Base-by-base conservation (phyloP, 1,284 basidiomycete genomes). In the Irpex rosettiformis region DNA sequence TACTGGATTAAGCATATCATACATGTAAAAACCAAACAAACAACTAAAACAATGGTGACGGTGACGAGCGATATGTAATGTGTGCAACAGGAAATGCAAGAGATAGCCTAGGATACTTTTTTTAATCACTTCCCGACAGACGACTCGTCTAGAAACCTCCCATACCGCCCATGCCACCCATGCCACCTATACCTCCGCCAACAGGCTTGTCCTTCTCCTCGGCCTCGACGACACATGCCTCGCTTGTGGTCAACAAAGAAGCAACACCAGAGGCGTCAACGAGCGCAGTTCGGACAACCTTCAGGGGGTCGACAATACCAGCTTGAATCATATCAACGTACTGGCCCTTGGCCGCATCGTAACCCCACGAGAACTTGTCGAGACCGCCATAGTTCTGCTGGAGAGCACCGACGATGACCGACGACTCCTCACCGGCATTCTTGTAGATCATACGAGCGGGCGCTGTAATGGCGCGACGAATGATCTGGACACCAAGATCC, bases 351-450 rank as follows among this genome's bases (percentile, higher is more conserved):
- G 85, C 82, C 47, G 95, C 94, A 67, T 98, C 94, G 77, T 97
- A 98, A 7, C 96, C 96, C 86, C 82, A 89, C 54, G 83, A 75
- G 74, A 96, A 96, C 72, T 90, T 83, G 69, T 88, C 88, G 5
- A 77, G 67, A 1, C 70, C 60, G 11, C 83, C 87, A 69, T 92
- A 90, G 70, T 88, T 80, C 64, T 81, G 78, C 48, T 94, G 74
- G 3, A 97, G 80, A 22, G 86, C 89, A 52, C 96, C 96, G 54
- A 98, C 93, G 59, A 98, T 93, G 55, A 99, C 95, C 60, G 86
- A 88, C 2, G 93, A 84, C 75, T 98, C 96, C 77, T 98, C 95
- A 53, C 96, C 96, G 5, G 96, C 96, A 73, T 99, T 98, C 72
- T 85, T 85, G 63, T 96, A 84, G 73, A 99, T 99, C 16, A 91